Evolutionary conservation across 2,329 filamentous ascomycete species (phyloP).

Genomic region (Diplodia corticola): DNA sequence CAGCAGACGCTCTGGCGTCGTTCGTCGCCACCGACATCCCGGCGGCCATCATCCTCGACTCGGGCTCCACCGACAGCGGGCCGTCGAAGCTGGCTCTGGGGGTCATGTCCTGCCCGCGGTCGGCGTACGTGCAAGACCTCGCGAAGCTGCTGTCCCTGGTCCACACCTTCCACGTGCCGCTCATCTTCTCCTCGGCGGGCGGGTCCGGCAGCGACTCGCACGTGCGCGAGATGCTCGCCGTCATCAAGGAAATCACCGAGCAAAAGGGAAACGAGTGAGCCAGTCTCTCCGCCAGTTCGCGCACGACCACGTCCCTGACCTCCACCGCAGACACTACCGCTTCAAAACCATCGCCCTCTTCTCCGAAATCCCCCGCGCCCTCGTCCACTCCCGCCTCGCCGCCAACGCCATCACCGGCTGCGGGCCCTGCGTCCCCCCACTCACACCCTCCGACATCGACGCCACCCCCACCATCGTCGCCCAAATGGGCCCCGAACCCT

Average conservation of each 20-base stretch:
- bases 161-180: slow-evolving; percentile 24
- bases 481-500: slow-evolving; percentile 52
- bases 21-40: slow-evolving; percentile 24
- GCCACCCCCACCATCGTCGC: slow-evolving; percentile 43
- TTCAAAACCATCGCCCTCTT: neutral
- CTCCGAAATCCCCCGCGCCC: neutral
- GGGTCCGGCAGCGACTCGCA: slow-evolving; percentile 31
- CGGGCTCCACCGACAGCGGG: slow-evolving; percentile 31
- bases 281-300: too few relatives aligned
- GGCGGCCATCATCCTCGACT: slow-evolving; percentile 32
- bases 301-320: too few relatives aligned
- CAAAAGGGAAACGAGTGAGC: neutral
- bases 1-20: slow-evolving; percentile 17
- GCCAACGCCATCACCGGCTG: neutral
- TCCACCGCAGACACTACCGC: neutral
- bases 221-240: slow-evolving; percentile 27
- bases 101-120: slow-evolving; percentile 26
- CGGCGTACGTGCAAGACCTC: slow-evolving; percentile 29
- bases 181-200: slow-evolving; percentile 30
- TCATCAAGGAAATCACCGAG: slow-evolving; percentile 2
- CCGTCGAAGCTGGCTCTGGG: slow-evolving; percentile 31
- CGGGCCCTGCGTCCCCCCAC: neutral
- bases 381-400: neutral
- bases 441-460: slow-evolving; percentile 39
- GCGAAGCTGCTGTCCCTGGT: slow-evolving; percentile 27